Evolutionary conservation across 169 alveolate genomes (phyloP).

Genomic region (Theileria annulata): DNA sequence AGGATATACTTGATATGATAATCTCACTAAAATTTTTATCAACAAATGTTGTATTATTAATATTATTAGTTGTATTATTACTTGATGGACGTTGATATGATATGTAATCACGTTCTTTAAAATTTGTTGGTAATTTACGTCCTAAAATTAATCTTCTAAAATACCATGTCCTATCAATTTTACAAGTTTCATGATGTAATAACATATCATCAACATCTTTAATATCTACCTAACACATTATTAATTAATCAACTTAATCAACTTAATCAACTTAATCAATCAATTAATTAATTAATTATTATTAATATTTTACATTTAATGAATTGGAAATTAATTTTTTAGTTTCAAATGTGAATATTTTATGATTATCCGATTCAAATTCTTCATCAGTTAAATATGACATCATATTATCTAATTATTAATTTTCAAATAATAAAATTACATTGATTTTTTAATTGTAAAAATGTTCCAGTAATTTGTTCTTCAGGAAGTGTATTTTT

Average conservation of each 20-base stretch:
- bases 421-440: constrained; percentile 46
- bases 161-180: constrained; percentile 78
- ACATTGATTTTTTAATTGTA: constrained; percentile 58
- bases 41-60: neutral
- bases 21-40: constrained; percentile 20
- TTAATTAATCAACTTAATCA: too few relatives aligned
- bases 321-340: constrained; percentile 68
- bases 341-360: constrained; percentile 70
- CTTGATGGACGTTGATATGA: constrained; percentile 64
- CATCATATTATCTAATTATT: constrained; percentile 61
- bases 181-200: constrained; percentile 70
- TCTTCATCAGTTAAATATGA: constrained; percentile 69
- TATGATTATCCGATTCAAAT: constrained; percentile 67
- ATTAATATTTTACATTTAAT: constrained; percentile 14
- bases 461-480: constrained; percentile 46
- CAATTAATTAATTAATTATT: neutral
- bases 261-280: constrained; percentile 41
- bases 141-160: constrained; percentile 68
- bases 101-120: constrained; percentile 71
- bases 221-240: too few relatives aligned
- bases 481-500: constrained; percentile 59
- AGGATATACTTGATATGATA: constrained; percentile 53
- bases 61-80: neutral
- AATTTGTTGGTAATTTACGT: constrained; percentile 67
- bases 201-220: constrained; percentile 75